Evolutionary conservation across 129 eudicot genomes (phyloP), one percentile per base, ranked within the genome.

Genomic region (Ambrosia trifida): DNA sequence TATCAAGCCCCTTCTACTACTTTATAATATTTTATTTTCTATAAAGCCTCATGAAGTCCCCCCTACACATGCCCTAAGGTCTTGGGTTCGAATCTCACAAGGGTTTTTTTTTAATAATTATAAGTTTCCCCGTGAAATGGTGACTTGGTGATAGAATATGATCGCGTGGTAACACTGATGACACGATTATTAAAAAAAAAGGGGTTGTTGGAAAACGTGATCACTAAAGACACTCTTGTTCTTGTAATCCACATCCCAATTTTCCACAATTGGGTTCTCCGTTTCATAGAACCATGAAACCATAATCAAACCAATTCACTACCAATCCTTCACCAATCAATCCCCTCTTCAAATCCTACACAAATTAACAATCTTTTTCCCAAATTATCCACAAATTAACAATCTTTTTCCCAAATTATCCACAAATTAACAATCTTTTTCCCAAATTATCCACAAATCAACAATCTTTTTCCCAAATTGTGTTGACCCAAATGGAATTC

Each of bases 401-500:
- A 33, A 63, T 8, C 68, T 5, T 51, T 41, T 53, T 40, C 2
- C 38, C 17, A 3, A 56, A 38, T 38, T 9, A 5, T 40, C 6
- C 10, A 19, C 14, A 47, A 77, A 77, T 14, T 2, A 61, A 33
- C 69, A 32, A 60, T 11, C 71, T 4, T 53, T 32, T 45, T 57
- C 7, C 46, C 64, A 5, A 62, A 63, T 78, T 2, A 36, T 12
- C 67, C 52, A 19, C 50, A 79, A 45, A 76, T 76, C 61, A 54
- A 64, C 46, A 30, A 24, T 24, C 28, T 24, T 24, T 24, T 0
- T 45, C 61, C 10, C 9, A 30, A 58, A 7, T 4, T 11, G 4
- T 32, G 3, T 2, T 32, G 2, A 35, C 38, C 20, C 9, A 64
- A 51, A 74, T 69, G 79, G 87, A 68, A 52, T 74, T 88, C 59